Base-by-base conservation (phyloP, 116 monocot species). In the Thalassia testudinum region DNA sequence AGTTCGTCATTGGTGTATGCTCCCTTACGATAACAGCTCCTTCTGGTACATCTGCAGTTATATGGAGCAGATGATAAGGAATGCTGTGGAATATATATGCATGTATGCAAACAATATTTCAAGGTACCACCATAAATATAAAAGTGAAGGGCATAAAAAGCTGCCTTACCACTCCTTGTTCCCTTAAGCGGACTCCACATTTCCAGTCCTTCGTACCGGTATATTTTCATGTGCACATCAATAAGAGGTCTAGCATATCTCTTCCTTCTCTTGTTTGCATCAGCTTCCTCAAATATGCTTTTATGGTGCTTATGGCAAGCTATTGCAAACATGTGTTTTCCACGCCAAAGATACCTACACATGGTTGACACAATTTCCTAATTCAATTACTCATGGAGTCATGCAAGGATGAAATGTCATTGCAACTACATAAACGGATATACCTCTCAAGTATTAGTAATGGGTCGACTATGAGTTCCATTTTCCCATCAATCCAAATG, bases 401-500 rank as follows among this genome's bases (percentile, higher is more conserved):
- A n/a, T n/a, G n/a, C n/a, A n/a, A n/a, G n/a, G n/a, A n/a, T n/a
- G n/a, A n/a, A n/a, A n/a, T n/a, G n/a, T n/a, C n/a, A n/a, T n/a
- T n/a, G n/a, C n/a, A n/a, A n/a, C n/a, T n/a, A n/a, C n/a, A n/a
- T n/a, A n/a, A n/a, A n/a, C n/a, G n/a, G n/a, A 3, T 34, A 34
- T 28, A 88, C 95, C 95, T 85, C 77, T 97, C 95, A 30, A 97
- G 79, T 59, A 97, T 82, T 55, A 97, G 95, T 43, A 97, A 68
- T 12, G 95, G 95, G 62, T 97, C 95, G 61, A 89, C 82, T 45
- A 88, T 68, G 29, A 97, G 81, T 63, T 97, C 85, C 95, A 97
- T 89, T 69, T 97, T 97, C 14, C 95, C 95, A 77, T 97, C 95
- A 71, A 97, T 88, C 95, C 95, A 97, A 63, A 97, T 97, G 65